Evolutionary conservation across 2,329 filamentous ascomycete genomes (phyloP), one percentile per base, ranked within the genome.

Genomic region (Fusarium sp.): DNA sequence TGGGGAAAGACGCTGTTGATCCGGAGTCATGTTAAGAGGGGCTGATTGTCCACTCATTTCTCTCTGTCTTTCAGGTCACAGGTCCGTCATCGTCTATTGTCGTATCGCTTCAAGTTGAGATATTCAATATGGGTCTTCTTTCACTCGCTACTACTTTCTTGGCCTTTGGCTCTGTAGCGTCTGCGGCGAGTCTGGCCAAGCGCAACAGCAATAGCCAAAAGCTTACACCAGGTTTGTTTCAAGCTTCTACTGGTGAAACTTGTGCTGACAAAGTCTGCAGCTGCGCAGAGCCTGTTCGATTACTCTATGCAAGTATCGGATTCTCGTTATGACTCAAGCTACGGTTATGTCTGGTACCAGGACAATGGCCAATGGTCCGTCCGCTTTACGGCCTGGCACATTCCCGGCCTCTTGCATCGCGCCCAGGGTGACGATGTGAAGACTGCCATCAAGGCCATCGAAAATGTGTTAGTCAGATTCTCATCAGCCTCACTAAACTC

Each of bases 361-460:
- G 81, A 85, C 51, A 83, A 82, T 7, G 84, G 84, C 0, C 81
- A 81, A 26, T 85, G 83, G 81, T 83, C 80, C 7, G 76, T 81
- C 38, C 79, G 84, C 15, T 85, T 85, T 54, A 85, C 83, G 3
- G 81, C 82, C 0, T 84, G 83, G 83, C 84, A 85, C 53, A 73
- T 81, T 7, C 75, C 81, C 1, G 83, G 83, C 3, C 65, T 85
- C 22, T 82, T 67, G 3, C 44, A 59, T 33, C 64, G 64, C 11
- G 53, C 15, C 3, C 16, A 67, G 13, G 44, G 61, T 0, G 51
- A 66, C 11, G 64, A 67, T 44, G 28, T 67, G 0, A 66, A 67
- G 44, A 45, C 62, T 60, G 64, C 64, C 15, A 16, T 66, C 0
- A 59, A 60, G 28, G 61, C 64, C 4, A 67, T 67, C n/a, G 64